Percentiles rank a stretch among this genome's conserved stretches.
phyloP scores from a whole-genome alignment of 2,329 filamentous ascomycete genomes.

The Talaromyces sp. region DNA sequence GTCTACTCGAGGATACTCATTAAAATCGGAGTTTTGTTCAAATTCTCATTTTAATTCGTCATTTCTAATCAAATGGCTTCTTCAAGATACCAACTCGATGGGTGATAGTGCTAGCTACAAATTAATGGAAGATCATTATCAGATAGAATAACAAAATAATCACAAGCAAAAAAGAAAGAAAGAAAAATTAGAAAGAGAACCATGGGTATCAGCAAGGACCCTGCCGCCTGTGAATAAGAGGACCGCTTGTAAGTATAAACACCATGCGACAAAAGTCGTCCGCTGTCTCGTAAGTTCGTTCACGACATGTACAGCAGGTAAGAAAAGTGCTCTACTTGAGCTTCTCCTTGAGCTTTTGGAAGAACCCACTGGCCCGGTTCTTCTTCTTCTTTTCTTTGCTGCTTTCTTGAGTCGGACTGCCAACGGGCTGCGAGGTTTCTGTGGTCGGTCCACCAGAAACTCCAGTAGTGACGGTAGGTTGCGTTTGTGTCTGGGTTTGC shows the following conservation, averaged over 20 bases:
- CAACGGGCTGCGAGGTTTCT: slow-evolving; percentile 16
- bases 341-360: slow-evolving; percentile 53
- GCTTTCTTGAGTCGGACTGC: slow-evolving; percentile 16
- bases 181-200: background rate
- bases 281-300: background rate
- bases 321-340: slow-evolving; percentile 30
- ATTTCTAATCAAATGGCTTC: background rate
- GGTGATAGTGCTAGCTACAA: background rate
- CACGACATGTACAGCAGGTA: background rate
- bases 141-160: background rate
- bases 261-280: background rate
- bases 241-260: slow-evolving; percentile 9
- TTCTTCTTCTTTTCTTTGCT: slow-evolving; percentile 61
- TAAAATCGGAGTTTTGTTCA: background rate
- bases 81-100: background rate
- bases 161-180: background rate
- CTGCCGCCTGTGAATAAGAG: slow-evolving; percentile 17
- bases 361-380: slow-evolving; percentile 58
- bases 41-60: background rate
- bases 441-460: slow-evolving; percentile 11
- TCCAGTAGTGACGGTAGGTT: slow-evolving; percentile 14
- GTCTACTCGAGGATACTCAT: no score
- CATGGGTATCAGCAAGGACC: background rate
- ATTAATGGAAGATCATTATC: background rate
- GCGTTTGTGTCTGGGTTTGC: background rate